Evolutionary conservation across 2,329 filamentous ascomycete genomes (phyloP).

Genomic region (Ceratocystis destructans): DNA sequence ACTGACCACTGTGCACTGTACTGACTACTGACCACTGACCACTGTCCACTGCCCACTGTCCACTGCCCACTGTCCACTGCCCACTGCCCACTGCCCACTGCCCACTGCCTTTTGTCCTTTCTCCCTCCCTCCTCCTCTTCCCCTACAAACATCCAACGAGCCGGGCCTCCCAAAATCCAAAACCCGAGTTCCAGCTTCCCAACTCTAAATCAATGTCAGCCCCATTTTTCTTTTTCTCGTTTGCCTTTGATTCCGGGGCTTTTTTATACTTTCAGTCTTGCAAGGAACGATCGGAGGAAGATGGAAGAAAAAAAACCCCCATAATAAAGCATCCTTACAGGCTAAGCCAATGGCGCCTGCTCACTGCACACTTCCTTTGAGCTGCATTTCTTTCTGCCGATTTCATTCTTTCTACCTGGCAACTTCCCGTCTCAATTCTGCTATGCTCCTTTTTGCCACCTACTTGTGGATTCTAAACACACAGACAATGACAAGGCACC

Average conservation of each 20-base stretch:
- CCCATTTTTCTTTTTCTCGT: not conserved
- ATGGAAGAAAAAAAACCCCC: too few relatives aligned
- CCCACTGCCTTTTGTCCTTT: not conserved
- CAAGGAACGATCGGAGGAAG: not conserved
- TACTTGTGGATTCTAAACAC: not conserved
- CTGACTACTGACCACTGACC: too few relatives aligned
- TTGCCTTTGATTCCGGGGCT: not conserved
- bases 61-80: too few relatives aligned
- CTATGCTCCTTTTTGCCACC: not conserved
- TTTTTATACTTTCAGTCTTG: not conserved
- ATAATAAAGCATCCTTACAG: too few relatives aligned
- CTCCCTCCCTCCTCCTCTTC: not conserved
- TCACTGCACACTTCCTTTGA: too few relatives aligned
- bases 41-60: too few relatives aligned
- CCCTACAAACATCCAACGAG: not conserved
- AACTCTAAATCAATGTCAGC: slow-evolving; percentile 9
- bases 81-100: too few relatives aligned
- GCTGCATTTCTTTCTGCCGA: not conserved
- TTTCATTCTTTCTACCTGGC: not conserved
- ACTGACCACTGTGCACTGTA: too few relatives aligned
- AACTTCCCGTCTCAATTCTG: not conserved
- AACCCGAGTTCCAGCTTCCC: slow-evolving; percentile 1
- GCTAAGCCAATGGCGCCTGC: too few relatives aligned
- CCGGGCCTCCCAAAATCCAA: not conserved
- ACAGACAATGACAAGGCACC: slow-evolving; percentile 6